Evolutionary conservation across 2,329 filamentous ascomycete genomes (phyloP), one percentile per base, ranked within the genome.

Genomic region (Aspergillus sp.): DNA sequence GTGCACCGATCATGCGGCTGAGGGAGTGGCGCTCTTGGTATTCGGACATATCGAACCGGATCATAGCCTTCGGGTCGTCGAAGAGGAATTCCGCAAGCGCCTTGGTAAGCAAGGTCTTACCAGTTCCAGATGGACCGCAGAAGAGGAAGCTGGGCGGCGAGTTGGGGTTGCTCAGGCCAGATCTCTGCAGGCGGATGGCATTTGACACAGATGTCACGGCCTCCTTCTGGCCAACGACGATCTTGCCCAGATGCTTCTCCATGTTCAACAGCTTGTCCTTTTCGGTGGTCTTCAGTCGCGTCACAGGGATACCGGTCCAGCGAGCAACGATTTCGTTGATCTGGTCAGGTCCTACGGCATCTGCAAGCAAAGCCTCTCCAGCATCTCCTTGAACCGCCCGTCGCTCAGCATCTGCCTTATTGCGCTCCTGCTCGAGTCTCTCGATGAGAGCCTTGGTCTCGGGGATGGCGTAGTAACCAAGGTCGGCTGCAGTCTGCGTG

Each of bases 11-110:
- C 90, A 99, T 96, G 55, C 94, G 86, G 70, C 90, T 95, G 13
- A 99, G 83, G 0, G 93, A 88, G 71, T 99, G 94, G 4, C 93
- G 87, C 74, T 99, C 94, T 73, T 99, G 95, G 73, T 99, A 99
- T 74, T 99, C 94, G 4, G 93, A 97, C 94, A 99, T 99, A 71
- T 99, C 94, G 76, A 99, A 95, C 36, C 94, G 88, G 64, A 99
- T 96, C 94, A 99, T 97, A 32, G 93, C 80, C 78, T 96, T 96
- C 22, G 93, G 77, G 63, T 99, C 94, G 69, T 99, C 94, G 76
- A 99, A 99, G 24, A 99, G 80, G 78, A 99, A 99, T 72, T 99
- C 94, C 45, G 94, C 94, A 54, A 99, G 81, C 14, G 93, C 94
- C 75, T 99, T 99, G 59, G 93, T 97, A 52, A 99, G 85, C 17